Percentiles rank a stretch among this genome's conserved stretches.
Conservation (phyloP, 2,329 filamentous ascomycete genomes). For the Hawksworthiomyces lignivorus region DNA sequence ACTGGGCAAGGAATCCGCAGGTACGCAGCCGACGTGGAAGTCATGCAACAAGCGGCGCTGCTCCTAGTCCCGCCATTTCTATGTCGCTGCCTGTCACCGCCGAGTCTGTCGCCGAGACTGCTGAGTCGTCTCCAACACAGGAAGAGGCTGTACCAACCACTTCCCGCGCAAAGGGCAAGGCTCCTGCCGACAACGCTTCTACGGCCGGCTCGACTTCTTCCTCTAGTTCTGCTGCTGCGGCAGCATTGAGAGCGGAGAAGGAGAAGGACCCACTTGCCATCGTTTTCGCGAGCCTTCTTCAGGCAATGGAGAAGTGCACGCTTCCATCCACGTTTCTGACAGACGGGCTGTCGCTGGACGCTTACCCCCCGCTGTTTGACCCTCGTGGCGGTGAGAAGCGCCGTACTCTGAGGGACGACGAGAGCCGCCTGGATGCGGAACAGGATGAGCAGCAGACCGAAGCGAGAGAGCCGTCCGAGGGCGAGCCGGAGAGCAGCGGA, state of each 20-base stretch:
- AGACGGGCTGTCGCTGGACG: constrained; percentile 18
- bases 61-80: constrained; percentile 73
- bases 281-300: constrained; percentile 29
- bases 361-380: constrained; percentile 74
- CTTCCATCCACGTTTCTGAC: constrained; percentile 22
- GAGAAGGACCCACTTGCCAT: constrained; percentile 15
- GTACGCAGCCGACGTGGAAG: constrained; percentile 65
- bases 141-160: constrained; percentile 23
- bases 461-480: constrained; percentile 50
- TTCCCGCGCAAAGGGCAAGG: constrained; percentile 7
- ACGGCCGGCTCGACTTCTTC: background rate
- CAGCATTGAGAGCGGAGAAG: constrained; percentile 4
- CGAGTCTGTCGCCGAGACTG: constrained; percentile 40
- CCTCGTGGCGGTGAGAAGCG: constrained; percentile 73
- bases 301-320: constrained; percentile 28
- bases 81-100: constrained; percentile 46
- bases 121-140: constrained; percentile 25
- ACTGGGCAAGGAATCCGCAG: constrained; percentile 72
- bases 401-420: constrained; percentile 67
- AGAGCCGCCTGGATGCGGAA: constrained; percentile 41
- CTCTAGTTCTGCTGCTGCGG: background rate
- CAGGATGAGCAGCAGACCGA: constrained; percentile 39
- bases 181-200: background rate
- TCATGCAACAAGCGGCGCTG: constrained; percentile 70
- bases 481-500: constrained; percentile 69